These are phyloP conservation scores for Carallia brachiata DNA, from an alignment of 345 rosid species.

Conservation along the genomic window DNA sequence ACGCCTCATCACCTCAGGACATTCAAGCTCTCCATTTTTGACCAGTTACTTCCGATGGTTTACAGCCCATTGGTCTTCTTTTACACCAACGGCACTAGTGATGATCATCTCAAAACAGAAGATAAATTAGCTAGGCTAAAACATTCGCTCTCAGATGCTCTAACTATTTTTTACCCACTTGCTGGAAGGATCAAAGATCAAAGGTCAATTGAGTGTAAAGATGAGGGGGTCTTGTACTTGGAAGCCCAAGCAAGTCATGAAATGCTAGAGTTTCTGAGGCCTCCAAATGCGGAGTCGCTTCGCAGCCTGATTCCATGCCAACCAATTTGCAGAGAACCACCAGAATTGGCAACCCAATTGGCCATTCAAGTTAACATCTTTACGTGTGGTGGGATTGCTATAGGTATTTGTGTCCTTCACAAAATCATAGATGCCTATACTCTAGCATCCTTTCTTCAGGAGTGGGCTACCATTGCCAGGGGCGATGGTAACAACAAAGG, in stretches of 20 bases:
- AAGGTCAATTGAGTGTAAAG: neutral
- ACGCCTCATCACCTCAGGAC: conserved; percentile 3
- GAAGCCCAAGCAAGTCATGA: neutral
- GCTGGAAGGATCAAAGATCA: conserved; percentile 1
- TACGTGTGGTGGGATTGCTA: neutral
- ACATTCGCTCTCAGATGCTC: neutral
- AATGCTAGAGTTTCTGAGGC: neutral
- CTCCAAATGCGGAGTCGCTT: neutral
- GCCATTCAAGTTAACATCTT: neutral
- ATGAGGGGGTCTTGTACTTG: neutral
- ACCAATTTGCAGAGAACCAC: neutral
- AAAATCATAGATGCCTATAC: neutral
- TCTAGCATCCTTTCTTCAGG: neutral
- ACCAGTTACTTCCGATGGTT: neutral
- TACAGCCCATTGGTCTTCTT: neutral
- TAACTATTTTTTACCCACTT: neutral
- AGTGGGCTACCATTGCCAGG: neutral
- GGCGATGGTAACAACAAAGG: neutral
- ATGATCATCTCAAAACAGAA: neutral
- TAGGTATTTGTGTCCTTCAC: neutral
- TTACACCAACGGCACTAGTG: neutral
- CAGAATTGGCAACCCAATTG: neutral
- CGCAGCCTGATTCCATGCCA: neutral
- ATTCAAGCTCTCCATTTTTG: conserved; percentile 11
- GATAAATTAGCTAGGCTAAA: neutral